Conservation (phyloP, 805 yeast species). For the Kodamaea leandrae region DNA sequence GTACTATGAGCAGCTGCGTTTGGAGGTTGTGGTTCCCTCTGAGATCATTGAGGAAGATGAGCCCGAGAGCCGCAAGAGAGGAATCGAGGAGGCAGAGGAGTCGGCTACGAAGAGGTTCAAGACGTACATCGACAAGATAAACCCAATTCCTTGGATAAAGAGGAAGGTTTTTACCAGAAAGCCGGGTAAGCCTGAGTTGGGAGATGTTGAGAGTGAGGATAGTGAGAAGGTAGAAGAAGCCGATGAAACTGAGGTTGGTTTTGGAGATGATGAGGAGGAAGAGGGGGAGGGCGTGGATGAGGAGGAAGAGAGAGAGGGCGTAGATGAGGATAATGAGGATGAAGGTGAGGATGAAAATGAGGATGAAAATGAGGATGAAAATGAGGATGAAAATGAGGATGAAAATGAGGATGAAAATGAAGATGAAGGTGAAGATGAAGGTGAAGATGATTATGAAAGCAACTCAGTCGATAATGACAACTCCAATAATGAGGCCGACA, state of each 20-base stretch:
- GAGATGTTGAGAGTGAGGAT: not conserved
- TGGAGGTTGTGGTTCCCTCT: conserved; percentile 3
- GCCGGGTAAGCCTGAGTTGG: not conserved
- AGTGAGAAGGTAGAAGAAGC: not conserved
- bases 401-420: not conserved
- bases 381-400: conserved; percentile 1
- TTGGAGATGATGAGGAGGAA: not conserved
- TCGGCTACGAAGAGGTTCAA: conserved; percentile 7
- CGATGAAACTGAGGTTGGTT: conserved; percentile 1
- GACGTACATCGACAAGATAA: conserved; percentile 3
- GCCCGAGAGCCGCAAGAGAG: conserved; percentile 8
- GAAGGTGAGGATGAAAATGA: conserved; percentile 1
- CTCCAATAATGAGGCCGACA: not conserved
- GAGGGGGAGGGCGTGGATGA: conserved; percentile 3
- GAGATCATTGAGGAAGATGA: conserved; percentile 5
- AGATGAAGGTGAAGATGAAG: not conserved
- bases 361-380: conserved; percentile 1
- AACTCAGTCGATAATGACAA: not conserved
- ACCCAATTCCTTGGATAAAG: conserved; percentile 7
- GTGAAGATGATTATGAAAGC: not conserved
- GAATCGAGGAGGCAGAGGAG: conserved; percentile 5
- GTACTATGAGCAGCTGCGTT: not conserved
- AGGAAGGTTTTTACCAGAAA: not conserved
- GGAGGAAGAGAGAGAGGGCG: too few species aligned
- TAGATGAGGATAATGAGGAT: not conserved